phyloP scores from a whole-genome alignment of 345 rosid genomes.

The Erodium maritimum region DNA sequence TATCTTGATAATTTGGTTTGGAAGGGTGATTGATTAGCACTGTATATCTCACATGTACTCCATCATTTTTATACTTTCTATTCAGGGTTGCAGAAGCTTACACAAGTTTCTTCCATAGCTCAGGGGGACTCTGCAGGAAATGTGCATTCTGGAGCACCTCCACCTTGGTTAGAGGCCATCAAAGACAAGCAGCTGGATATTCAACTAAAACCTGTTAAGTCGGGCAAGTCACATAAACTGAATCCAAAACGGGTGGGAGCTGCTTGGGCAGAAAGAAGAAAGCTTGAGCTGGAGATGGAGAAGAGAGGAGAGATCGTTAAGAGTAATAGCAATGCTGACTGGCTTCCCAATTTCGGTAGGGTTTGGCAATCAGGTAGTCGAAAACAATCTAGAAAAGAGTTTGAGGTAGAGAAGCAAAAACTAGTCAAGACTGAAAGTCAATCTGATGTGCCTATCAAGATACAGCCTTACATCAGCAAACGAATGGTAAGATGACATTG shows the following conservation, averaged over 20 bases:
- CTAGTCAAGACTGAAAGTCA: conserved; percentile 31
- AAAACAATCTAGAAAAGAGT: conserved; percentile 82
- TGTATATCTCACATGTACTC: conserved; percentile 1
- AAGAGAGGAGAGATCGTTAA: conserved; percentile 48
- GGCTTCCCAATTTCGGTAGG: conserved; percentile 95
- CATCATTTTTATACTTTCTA: conserved; percentile 1
- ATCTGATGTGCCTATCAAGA: conserved; percentile 29
- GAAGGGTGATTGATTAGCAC: neutral
- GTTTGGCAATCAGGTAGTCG: conserved; percentile 95
- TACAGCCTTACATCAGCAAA: conserved; percentile 71
- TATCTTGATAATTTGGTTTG: conserved; percentile 1
- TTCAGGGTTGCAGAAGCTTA: conserved; percentile 31
- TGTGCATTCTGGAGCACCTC: conserved; percentile 75
- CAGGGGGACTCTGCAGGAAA: conserved; percentile 35
- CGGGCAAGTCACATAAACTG: conserved; percentile 44
- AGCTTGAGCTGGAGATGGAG: conserved; percentile 83
- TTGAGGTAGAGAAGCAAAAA: conserved; percentile 58
- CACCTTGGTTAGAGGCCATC: conserved; percentile 63
- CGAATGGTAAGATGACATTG: conserved; percentile 36
- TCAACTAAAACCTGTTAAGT: conserved; percentile 23
- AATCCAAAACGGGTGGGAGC: conserved; percentile 89
- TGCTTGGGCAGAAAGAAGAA: conserved; percentile 91
- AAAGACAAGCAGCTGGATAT: conserved; percentile 26
- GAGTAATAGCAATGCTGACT: conserved; percentile 37
- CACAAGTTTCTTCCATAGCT: conserved; percentile 24